Percentiles rank a stretch among this genome's conserved stretches.
phyloP scores from a whole-genome alignment of 176 grass and related monocot species.

The Aegilops umbellulata region DNA sequence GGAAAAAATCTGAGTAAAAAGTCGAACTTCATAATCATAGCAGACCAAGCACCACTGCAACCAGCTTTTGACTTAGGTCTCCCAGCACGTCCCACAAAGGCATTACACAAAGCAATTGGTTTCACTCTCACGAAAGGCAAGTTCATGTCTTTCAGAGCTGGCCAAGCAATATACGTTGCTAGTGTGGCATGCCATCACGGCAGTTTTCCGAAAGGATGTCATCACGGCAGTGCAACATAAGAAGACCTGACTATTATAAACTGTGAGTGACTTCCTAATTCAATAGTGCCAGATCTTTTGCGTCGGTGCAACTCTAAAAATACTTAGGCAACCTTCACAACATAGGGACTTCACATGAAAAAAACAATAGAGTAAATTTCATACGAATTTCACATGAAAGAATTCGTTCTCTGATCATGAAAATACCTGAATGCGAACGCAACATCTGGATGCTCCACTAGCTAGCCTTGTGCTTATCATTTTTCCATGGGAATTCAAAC shows the following conservation, averaged over 20 bases:
- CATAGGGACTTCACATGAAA: too few species aligned
- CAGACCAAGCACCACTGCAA: constrained; percentile 22
- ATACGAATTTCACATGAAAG: too few species aligned
- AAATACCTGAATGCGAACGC: too few species aligned
- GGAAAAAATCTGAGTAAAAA: not conserved
- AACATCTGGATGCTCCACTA: too few species aligned
- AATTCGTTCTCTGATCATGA: too few species aligned
- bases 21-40: constrained; percentile 8
- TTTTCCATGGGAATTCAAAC: too few species aligned
- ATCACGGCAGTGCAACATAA: not conserved
- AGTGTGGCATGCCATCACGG: constrained; percentile 5
- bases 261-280: too few species aligned
- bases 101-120: not conserved
- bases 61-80: constrained; percentile 22
- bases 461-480: too few species aligned
- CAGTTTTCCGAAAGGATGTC: not conserved
- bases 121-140: constrained; percentile 22
- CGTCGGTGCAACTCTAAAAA: too few species aligned
- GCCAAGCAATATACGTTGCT: not conserved
- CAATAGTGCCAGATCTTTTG: too few species aligned
- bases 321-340: too few species aligned
- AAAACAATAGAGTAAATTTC: too few species aligned
- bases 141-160: constrained; percentile 7
- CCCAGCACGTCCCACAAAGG: constrained; percentile 2
- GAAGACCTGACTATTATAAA: not conserved